Conservation (phyloP, 1,284 basidiomycete species). For the Puccinia novopanici region DNA sequence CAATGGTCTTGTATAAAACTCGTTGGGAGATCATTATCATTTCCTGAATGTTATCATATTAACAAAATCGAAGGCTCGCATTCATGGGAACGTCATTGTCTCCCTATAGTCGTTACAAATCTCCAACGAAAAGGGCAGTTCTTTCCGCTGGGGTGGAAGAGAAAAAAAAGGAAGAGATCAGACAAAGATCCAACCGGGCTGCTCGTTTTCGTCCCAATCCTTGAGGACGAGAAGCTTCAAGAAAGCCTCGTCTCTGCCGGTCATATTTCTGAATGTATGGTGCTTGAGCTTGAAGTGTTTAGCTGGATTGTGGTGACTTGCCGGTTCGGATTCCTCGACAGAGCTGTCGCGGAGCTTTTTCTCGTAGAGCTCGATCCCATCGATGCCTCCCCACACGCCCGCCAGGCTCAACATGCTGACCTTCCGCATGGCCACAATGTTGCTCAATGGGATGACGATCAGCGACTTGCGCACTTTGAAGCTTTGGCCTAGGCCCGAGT, state of each 20-base stretch:
- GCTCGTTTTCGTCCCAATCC: conserved; percentile 39
- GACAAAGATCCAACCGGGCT: conserved; percentile 45
- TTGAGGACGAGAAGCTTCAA: conserved; percentile 31
- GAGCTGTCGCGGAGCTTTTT: neutral
- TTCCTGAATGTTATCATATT: too few species aligned
- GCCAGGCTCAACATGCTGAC: conserved; percentile 29
- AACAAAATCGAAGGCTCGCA: too few species aligned
- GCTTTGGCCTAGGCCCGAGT: conserved; percentile 15
- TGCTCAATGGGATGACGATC: conserved; percentile 1
- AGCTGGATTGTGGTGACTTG: neutral
- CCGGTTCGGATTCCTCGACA: neutral
- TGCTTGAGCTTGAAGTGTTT: conserved; percentile 12
- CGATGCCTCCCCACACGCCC: conserved; percentile 46
- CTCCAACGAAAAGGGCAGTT: too few species aligned
- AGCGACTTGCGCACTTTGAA: conserved; percentile 2
- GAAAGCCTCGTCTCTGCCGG: conserved; percentile 37
- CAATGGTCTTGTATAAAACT: too few species aligned
- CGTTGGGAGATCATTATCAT: too few species aligned
- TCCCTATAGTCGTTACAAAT: too few species aligned
- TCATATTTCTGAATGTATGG: conserved; percentile 31
- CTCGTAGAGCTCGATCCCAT: conserved; percentile 40
- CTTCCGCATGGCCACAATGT: conserved; percentile 44
- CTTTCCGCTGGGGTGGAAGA: too few species aligned
- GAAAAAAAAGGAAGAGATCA: neutral
- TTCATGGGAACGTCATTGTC: too few species aligned